These are phyloP conservation scores for Chrysanthemum seticuspe DNA, from an alignment of 129 eudicot species.

Conservation along the genomic window DNA sequence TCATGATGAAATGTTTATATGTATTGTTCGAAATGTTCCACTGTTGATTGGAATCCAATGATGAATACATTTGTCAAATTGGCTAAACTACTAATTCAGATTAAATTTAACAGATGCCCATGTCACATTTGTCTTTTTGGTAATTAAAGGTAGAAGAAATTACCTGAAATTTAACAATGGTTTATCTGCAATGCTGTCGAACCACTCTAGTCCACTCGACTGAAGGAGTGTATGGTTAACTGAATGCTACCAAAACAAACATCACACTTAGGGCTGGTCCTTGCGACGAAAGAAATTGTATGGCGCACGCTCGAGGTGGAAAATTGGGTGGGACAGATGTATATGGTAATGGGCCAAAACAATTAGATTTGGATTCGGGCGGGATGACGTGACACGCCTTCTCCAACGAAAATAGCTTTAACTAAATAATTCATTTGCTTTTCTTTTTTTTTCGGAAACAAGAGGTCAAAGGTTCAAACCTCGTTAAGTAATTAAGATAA, in stretches of 20 bases:
- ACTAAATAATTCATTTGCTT: too few species aligned
- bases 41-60: background rate
- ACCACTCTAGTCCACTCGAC: conserved; percentile 49
- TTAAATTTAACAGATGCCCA: background rate
- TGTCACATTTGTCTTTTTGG: conserved; percentile 14
- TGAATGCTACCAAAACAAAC: conserved; percentile 30
- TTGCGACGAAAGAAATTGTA: background rate
- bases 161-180: conserved; percentile 36
- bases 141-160: conserved; percentile 1
- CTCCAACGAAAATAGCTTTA: too few species aligned
- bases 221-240: conserved; percentile 40
- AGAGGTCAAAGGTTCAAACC: too few species aligned
- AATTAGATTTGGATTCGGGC: background rate
- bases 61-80: conserved; percentile 6
- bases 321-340: background rate
- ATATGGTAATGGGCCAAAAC: background rate
- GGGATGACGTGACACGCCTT: too few species aligned
- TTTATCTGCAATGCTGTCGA: conserved; percentile 46
- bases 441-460: too few species aligned
- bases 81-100: background rate
- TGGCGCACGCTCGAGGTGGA: background rate
- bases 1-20: too few species aligned
- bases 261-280: conserved; percentile 2
- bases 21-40: background rate
- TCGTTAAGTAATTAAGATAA: too few species aligned